These are phyloP conservation scores for Coix lacrymajobi DNA, from an alignment of 176 grass and related monocot genomes.

Conservation along the genomic window DNA sequence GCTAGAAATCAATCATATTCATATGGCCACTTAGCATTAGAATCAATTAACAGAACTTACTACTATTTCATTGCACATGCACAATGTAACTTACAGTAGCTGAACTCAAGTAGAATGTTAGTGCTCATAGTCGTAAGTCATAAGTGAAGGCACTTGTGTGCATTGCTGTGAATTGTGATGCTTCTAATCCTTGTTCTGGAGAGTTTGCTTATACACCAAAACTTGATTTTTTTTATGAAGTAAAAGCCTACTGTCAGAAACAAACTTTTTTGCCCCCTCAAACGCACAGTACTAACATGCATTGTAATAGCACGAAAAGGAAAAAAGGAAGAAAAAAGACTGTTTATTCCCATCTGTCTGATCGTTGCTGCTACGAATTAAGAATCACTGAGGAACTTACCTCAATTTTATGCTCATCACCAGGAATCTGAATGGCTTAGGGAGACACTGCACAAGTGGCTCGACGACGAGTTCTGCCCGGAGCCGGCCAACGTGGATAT, in stretches of 20 bases:
- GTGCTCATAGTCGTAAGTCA: too few relatives aligned
- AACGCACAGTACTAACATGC: too few relatives aligned
- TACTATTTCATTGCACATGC: not conserved
- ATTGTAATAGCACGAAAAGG: too few relatives aligned
- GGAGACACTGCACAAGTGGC: slow-evolving; percentile 76
- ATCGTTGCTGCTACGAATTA: not conserved
- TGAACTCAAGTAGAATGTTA: not conserved
- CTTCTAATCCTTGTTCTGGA: not conserved
- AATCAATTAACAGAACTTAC: not conserved
- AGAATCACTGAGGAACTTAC: not conserved
- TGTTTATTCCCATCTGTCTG: too few relatives aligned
- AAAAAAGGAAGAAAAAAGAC: too few relatives aligned
- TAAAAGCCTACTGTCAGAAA: not conserved
- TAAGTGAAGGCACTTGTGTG: not conserved
- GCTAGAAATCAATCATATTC: not conserved
- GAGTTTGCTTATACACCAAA: not conserved
- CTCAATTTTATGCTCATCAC: not conserved
- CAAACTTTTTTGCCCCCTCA: too few relatives aligned
- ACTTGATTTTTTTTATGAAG: not conserved
- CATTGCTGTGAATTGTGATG: not conserved
- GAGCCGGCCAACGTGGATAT: slow-evolving; percentile 83
- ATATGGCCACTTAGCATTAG: not conserved
- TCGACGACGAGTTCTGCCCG: slow-evolving; percentile 80
- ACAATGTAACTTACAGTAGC: not conserved
- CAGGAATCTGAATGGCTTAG: slow-evolving; percentile 94